A percentile compares a stretch with the other conserved stretches of the same genome.
phyloP scores from a whole-genome alignment of 2,329 filamentous ascomycete genomes.

The Elsinoe australis region DNA sequence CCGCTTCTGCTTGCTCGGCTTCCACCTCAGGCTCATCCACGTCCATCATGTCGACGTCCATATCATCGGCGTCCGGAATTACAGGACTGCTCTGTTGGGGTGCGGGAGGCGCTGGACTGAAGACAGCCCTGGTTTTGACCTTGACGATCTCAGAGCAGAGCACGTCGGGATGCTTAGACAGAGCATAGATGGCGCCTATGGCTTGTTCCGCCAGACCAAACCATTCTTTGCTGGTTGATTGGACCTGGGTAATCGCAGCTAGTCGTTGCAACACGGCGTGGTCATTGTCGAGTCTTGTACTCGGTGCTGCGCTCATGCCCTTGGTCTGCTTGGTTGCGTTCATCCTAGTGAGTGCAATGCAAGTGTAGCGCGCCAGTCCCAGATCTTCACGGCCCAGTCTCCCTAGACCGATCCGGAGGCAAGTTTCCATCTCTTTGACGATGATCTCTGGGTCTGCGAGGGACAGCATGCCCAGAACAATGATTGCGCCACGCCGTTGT shows the following conservation, averaged over 20 bases:
- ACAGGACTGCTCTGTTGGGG: constrained; percentile 17
- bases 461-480: constrained; percentile 92
- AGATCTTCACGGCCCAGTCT: constrained; percentile 72
- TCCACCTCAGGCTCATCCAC: constrained; percentile 24
- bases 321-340: constrained; percentile 75
- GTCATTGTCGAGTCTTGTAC: constrained; percentile 79
- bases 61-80: constrained; percentile 28
- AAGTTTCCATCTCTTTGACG: constrained; percentile 88
- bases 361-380: constrained; percentile 88
- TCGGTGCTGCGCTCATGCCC: constrained; percentile 54
- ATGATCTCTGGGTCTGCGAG: constrained; percentile 88
- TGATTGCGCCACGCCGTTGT: constrained; percentile 87
- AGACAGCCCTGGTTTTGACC: constrained; percentile 78
- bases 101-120: constrained; percentile 49
- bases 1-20: constrained; percentile 22
- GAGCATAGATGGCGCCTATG: constrained; percentile 85
- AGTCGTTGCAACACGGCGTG: constrained; percentile 78
- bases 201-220: constrained; percentile 91
- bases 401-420: constrained; percentile 83
- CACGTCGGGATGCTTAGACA: constrained; percentile 89
- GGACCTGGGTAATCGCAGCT: constrained; percentile 75
- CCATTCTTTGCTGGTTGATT: constrained; percentile 88
- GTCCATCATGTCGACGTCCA: constrained; percentile 34
- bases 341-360: constrained; percentile 84
- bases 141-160: constrained; percentile 86